A percentile compares a stretch with the other conserved stretches of the same genome.
Evolutionary conservation across 345 rosid species (phyloP).

Genomic region (Citrus hindsii): DNA sequence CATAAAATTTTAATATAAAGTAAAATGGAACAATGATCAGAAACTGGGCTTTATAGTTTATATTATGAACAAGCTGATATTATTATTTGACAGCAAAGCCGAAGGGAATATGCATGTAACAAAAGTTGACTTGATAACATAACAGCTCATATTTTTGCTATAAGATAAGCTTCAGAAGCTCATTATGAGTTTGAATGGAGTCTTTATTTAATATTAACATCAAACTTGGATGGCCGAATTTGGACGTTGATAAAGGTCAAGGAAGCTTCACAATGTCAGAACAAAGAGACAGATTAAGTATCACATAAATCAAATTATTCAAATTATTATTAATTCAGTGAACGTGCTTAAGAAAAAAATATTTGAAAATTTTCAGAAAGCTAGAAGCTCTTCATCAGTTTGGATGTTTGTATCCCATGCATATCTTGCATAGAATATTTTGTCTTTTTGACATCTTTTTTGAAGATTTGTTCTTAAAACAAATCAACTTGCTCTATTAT

Average conservation of each 20-base stretch:
- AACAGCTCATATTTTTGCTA: slow-evolving; percentile 36
- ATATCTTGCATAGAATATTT: slow-evolving; percentile 7
- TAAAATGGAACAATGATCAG: neutral
- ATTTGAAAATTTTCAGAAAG: neutral
- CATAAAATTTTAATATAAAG: slow-evolving; percentile 14
- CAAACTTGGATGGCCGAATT: slow-evolving; percentile 26
- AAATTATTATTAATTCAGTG: neutral
- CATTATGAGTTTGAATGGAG: slow-evolving; percentile 11
- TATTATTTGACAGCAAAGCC: neutral
- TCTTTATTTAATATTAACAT: slow-evolving; percentile 5
- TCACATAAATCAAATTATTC: neutral
- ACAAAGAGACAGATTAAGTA: slow-evolving; percentile 17
- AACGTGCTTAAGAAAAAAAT: slow-evolving; percentile 17
- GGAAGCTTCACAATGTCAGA: slow-evolving; percentile 26
- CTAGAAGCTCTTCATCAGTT: neutral
- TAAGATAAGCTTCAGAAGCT: slow-evolving; percentile 12
- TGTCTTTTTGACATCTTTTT: neutral
- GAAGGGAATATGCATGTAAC: neutral
- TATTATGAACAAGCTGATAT: neutral
- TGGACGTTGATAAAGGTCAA: slow-evolving; percentile 23
- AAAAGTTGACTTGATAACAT: slow-evolving; percentile 35
- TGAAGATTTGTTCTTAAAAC: neutral
- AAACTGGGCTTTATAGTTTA: no score
- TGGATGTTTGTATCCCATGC: slow-evolving; percentile 5
- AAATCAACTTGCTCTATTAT: neutral